Conservation (phyloP, 148 eudicot genomes). For the Talinum fruticosum region DNA sequence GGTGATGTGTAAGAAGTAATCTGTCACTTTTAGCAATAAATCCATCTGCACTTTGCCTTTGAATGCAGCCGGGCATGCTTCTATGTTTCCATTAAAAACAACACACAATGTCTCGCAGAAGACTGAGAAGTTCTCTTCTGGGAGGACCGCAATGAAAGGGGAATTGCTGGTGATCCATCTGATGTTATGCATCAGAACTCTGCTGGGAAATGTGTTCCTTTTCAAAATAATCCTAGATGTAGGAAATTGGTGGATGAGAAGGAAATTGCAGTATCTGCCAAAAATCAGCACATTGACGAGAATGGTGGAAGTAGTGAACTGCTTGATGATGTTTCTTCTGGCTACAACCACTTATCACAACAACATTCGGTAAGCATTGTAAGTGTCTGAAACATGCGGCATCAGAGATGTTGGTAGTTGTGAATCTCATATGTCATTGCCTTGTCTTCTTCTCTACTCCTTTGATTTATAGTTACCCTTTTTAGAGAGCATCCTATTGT, state of each 20-base stretch:
- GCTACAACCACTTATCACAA: background rate
- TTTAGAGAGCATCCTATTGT: background rate
- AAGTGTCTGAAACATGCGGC: background rate
- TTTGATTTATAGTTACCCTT: background rate
- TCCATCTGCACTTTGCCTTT: conserved; percentile 7
- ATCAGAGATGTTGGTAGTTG: background rate
- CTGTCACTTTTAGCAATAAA: background rate
- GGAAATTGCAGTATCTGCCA: conserved; percentile 2
- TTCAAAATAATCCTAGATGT: conserved; percentile 4
- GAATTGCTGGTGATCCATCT: background rate
- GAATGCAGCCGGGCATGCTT: background rate
- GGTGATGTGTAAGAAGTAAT: conserved; percentile 5
- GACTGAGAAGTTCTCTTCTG: conserved; percentile 8
- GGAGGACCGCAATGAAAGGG: conserved; percentile 1
- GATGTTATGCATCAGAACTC: conserved; percentile 5
- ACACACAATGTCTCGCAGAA: background rate
- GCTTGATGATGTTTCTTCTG: background rate
- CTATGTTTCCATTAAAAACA: conserved; percentile 15
- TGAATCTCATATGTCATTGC: background rate
- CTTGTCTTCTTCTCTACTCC: background rate
- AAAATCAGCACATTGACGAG: conserved; percentile 12
- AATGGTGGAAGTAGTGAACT: background rate
- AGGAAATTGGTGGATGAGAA: conserved; percentile 1
- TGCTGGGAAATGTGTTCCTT: conserved; percentile 6
- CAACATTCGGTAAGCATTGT: conserved; percentile 8